Evolutionary conservation across 139 green algal genomes (phyloP).

Genomic region (Tetradesmus obliquus): DNA sequence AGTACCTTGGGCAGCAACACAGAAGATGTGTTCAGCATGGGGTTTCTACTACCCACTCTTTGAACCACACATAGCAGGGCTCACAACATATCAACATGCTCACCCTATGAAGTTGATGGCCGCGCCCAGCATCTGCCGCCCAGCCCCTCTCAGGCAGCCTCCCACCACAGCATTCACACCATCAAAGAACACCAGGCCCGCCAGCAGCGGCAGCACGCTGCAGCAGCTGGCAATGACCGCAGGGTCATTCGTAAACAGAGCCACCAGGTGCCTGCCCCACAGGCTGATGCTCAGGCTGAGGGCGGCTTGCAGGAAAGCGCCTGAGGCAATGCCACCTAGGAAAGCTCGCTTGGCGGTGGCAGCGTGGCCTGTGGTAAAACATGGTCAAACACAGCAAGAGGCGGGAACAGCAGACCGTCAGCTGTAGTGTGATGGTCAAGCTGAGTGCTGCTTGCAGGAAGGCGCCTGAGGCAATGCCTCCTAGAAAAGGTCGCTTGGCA

Average conservation of each 20-base stretch:
- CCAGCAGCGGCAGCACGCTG: conserved; percentile 46
- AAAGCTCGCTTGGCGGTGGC: conserved; percentile 30
- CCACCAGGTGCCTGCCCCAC: background rate
- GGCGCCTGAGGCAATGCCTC: background rate
- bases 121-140: conserved; percentile 52
- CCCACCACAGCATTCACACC: conserved; percentile 66
- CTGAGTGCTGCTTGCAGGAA: conserved; percentile 34
- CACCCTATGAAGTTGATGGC: conserved; percentile 36
- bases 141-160: conserved; percentile 60
- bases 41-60: too few species aligned
- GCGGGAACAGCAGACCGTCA: background rate
- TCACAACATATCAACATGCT: background rate
- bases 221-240: conserved; percentile 17
- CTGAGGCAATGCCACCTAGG: conserved; percentile 17
- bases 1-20: too few species aligned
- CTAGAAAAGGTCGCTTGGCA: conserved; percentile 31
- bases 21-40: too few species aligned
- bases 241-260: conserved; percentile 32
- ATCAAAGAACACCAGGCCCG: conserved; percentile 56
- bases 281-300: background rate
- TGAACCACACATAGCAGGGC: too few species aligned
- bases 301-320: conserved; percentile 27
- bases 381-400: background rate
- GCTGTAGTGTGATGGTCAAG: background rate
- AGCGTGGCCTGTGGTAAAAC: background rate